Percentiles rank a stretch among this genome's conserved stretches.
phyloP scores from a whole-genome alignment of 2,329 filamentous ascomycete genomes.

The Corinectria fuckeliana region DNA sequence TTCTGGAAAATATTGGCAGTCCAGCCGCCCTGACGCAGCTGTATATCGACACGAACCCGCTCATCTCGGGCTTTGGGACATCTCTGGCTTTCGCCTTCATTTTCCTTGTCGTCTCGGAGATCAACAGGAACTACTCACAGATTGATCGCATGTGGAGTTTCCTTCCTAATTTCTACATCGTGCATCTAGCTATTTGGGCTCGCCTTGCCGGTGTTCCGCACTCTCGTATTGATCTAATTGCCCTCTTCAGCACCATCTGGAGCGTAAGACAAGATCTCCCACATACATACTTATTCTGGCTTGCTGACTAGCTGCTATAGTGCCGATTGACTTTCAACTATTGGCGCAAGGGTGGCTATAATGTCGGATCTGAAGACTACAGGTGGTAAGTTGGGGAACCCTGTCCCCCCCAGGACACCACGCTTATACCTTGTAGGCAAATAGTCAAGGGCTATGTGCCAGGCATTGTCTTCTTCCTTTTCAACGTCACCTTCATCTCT shows the following conservation, averaged over 20 bases:
- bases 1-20: constrained; percentile 66
- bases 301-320: constrained; percentile 49
- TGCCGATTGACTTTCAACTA: constrained; percentile 92
- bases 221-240: constrained; percentile 72
- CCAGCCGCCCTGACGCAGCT: constrained; percentile 69
- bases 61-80: constrained; percentile 76
- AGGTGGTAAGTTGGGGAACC: constrained; percentile 64
- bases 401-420: background rate
- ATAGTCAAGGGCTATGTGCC: constrained; percentile 73
- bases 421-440: constrained; percentile 55
- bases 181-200: constrained; percentile 85
- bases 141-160: constrained; percentile 93
- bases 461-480: constrained; percentile 73
- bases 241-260: constrained; percentile 78
- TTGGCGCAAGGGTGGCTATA: constrained; percentile 92
- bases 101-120: constrained; percentile 78
- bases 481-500: constrained; percentile 92
- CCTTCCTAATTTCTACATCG: constrained; percentile 84
- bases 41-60: constrained; percentile 85
- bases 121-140: constrained; percentile 96
- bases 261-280: constrained; percentile 68
- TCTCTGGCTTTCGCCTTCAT: constrained; percentile 74
- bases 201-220: constrained; percentile 75
- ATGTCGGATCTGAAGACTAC: constrained; percentile 91
- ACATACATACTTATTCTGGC: background rate